phyloP scores from a whole-genome alignment of 2,329 filamentous ascomycete genomes.

The Penicillium sp. region DNA sequence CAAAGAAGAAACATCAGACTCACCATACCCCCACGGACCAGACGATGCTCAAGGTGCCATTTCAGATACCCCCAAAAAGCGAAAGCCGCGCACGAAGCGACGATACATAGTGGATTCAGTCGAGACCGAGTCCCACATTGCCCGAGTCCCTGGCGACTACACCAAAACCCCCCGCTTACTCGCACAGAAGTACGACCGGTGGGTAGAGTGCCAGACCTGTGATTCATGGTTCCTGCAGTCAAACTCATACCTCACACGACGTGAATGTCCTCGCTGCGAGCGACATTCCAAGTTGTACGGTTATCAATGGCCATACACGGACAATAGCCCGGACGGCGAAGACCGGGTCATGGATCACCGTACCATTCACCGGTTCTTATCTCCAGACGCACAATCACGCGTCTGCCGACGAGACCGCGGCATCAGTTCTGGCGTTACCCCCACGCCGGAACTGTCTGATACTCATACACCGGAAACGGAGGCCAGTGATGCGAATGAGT shows the following conservation, averaged over 20 bases:
- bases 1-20: conserved; percentile 24
- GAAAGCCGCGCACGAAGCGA: conserved; percentile 26
- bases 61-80: conserved; percentile 20
- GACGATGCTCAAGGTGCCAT: conserved; percentile 26
- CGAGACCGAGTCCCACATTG: conserved; percentile 34
- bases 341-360: conserved; percentile 74
- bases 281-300: conserved; percentile 94
- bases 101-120: conserved; percentile 35
- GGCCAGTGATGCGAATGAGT: conserved; percentile 34
- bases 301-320: conserved; percentile 93
- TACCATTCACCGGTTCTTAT: conserved; percentile 79
- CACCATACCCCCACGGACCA: conserved; percentile 28
- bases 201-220: conserved; percentile 88
- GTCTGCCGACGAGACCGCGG: conserved; percentile 38
- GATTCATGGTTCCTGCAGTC: conserved; percentile 77
- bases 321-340: conserved; percentile 72
- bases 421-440: conserved; percentile 36
- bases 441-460: conserved; percentile 40
- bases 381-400: conserved; percentile 61
- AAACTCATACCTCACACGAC: conserved; percentile 80
- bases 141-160: conserved; percentile 71
- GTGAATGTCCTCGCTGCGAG: conserved; percentile 87
- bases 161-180: conserved; percentile 73
- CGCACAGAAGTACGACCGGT: conserved; percentile 69
- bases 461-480: conserved; percentile 37